Conservation (phyloP, 208 protist species). For the Leishmania mexicana region DNA sequence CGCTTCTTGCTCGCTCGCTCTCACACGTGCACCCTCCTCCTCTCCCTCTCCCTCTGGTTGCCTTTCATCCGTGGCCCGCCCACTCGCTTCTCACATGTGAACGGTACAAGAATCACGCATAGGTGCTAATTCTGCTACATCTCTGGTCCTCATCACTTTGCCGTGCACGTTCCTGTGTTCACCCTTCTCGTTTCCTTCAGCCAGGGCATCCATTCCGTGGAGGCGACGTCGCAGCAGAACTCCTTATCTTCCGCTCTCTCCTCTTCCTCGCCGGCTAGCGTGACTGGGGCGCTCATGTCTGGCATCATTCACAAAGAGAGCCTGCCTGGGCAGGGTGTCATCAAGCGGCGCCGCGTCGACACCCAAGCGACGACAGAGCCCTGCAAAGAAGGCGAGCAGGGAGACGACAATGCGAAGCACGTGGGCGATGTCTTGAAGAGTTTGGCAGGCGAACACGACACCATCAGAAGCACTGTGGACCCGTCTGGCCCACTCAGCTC, state of each 20-base stretch:
- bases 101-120: neutral
- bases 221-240: neutral
- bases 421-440: neutral
- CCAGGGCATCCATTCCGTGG: neutral
- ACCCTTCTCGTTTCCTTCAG: neutral
- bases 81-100: neutral
- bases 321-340: conserved; percentile 49
- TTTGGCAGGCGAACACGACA: neutral
- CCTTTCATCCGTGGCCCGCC: neutral
- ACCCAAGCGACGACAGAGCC: neutral
- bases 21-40: neutral
- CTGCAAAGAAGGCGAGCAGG: neutral
- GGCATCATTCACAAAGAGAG: conserved; percentile 71
- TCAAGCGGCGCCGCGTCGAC: conserved; percentile 63
- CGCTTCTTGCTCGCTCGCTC: neutral
- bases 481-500: neutral
- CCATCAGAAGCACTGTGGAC: neutral
- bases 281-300: conserved; percentile 10
- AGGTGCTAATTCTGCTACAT: neutral
- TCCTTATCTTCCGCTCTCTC: neutral
- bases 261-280: neutral
- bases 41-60: neutral
- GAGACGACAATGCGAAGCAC: neutral
- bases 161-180: neutral
- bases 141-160: neutral